Evolutionary conservation across 352 stramenopile species (phyloP), one percentile per base, ranked within the genome.

Genomic region (Phytopythium sindhum): DNA sequence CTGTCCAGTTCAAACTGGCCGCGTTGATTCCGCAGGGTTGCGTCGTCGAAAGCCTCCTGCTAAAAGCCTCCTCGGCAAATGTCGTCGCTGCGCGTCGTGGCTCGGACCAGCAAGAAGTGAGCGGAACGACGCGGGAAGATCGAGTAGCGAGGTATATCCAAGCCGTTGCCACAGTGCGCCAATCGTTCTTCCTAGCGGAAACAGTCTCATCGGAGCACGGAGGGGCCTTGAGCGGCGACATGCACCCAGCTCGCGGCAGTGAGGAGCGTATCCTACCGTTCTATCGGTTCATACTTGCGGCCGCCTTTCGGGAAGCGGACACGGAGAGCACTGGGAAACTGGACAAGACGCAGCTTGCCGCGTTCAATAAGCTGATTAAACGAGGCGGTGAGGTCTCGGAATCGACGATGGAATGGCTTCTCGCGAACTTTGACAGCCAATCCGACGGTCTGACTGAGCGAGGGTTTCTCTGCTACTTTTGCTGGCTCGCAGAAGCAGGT

Each of bases 401-500:
- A 2, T 52, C 59, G 0, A 69, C 70, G 0, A 74, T 90, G 48
- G 42, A 67, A 0, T 93, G 84, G 84, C 58, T 93, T 1, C 19
- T 85, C 0, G 26, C 62, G 2, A 90, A 77, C 21, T 93, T 93
- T 54, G 80, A 90, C 19, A 64, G 73, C 12, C 61, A 75, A 10
- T 57, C 68, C 1, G 35, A 52, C 1, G 67, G 66, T 2, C 61
- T 93, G 24, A 88, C 80, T 0, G 78, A 90, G 56, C 70, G 74
- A 42, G 81, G 81, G 14, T 57, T 93, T 14, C 54, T 89, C 21
- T 63, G 86, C 53, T 93, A 93, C 51, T 89, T 93, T 47, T 79
- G 70, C 35, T 91, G 79, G 77, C 50, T 91, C 9, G 84, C 77
- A 3, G 78, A 89, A 69, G 79, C 78, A 67, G 81, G 83, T 90